These are phyloP conservation scores for Cryptococcus amylolentus DNA, from an alignment of 1,284 basidiomycete species.

Conservation along the genomic window DNA sequence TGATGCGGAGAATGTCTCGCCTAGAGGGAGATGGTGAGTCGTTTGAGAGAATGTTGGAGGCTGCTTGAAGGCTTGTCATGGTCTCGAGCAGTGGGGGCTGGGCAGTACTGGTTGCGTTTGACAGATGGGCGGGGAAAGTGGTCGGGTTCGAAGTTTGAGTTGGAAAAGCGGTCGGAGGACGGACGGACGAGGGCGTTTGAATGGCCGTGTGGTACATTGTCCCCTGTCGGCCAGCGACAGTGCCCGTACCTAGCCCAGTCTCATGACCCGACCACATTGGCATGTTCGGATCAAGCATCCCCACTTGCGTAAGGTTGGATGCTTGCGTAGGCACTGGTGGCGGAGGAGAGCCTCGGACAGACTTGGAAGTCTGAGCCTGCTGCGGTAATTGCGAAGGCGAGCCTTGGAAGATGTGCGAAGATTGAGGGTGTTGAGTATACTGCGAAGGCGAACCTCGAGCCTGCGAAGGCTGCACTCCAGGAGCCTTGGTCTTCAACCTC, in stretches of 20 bases:
- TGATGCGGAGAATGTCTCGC: no score
- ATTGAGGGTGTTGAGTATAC: no score
- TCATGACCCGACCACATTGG: not conserved
- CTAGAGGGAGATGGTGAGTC: not conserved
- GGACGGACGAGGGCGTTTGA: not conserved
- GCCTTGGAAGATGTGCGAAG: no score
- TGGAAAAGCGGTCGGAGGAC: not conserved
- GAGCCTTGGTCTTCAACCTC: not conserved
- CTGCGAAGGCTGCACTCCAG: no score
- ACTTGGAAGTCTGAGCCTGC: no score
- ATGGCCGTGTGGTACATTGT: not conserved
- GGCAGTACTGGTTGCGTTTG: not conserved
- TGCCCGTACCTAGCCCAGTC: not conserved
- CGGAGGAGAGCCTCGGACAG: no score
- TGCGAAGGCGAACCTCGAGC: no score
- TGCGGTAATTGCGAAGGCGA: no score
- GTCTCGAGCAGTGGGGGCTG: conserved; percentile 6
- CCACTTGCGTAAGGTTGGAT: not conserved
- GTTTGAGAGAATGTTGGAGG: not conserved
- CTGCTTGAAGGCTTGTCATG: not conserved
- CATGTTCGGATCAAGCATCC: not conserved
- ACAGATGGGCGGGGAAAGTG: no score
- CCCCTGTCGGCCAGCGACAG: not conserved
- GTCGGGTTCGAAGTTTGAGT: not conserved
- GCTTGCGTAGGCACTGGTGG: no score